These are phyloP conservation scores for Saccharomyces hybrid DNA, from an alignment of 1,139 yeast species.

Conservation along the genomic window DNA sequence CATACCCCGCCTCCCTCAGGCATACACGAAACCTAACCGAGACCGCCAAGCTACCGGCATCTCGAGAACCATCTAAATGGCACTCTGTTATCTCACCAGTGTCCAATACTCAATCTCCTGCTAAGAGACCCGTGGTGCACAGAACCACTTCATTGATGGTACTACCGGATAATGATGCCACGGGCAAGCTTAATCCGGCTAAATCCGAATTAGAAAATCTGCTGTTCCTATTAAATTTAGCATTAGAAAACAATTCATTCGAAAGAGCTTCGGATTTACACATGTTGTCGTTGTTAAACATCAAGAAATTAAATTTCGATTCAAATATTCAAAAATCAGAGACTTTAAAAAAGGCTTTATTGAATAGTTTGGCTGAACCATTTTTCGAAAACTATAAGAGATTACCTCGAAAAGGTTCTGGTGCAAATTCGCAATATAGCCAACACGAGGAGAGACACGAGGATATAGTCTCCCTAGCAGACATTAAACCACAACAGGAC, in stretches of 20 bases:
- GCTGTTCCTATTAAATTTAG: constrained; percentile 27
- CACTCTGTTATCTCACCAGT: background rate
- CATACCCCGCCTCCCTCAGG: background rate
- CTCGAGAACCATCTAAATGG: background rate
- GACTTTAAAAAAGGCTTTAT: constrained; percentile 43
- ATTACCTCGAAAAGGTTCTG: constrained; percentile 7
- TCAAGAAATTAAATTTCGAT: constrained; percentile 37
- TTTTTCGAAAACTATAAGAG: constrained; percentile 44
- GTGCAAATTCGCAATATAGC: constrained; percentile 1
- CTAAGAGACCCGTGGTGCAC: constrained; percentile 7
- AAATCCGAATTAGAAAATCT: constrained; percentile 18
- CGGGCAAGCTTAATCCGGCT: constrained; percentile 3
- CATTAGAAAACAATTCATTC: constrained; percentile 30
- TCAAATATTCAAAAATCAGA: constrained; percentile 32
- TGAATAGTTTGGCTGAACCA: constrained; percentile 69
- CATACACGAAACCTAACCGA: constrained; percentile 11
- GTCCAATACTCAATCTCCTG: constrained; percentile 3
- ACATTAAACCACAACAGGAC: constrained; percentile 17
- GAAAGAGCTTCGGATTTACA: constrained; percentile 32
- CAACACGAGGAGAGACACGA: background rate
- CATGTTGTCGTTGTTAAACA: constrained; percentile 26
- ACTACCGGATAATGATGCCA: constrained; percentile 10
- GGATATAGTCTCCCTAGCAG: constrained; percentile 9
- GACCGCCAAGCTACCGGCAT: background rate
- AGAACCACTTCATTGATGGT: constrained; percentile 15